These are phyloP conservation scores for Cercophora newfieldiana DNA, from an alignment of 495 filamentous ascomycete genomes.

Conservation along the genomic window DNA sequence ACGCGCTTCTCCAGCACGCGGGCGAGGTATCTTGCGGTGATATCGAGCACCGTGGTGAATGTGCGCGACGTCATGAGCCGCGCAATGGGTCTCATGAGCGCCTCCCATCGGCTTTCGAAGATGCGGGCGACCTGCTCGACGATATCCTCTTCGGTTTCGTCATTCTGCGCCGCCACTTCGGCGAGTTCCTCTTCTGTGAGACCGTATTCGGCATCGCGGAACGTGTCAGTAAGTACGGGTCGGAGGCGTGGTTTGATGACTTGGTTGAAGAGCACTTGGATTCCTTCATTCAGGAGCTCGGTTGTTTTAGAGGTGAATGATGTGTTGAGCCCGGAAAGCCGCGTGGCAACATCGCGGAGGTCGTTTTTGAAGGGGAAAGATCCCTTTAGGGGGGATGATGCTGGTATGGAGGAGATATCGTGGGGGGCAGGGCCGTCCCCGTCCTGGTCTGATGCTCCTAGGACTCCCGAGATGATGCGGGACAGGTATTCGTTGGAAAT, in stretches of 20 bases:
- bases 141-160: slow-evolving; percentile 53
- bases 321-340: slow-evolving; percentile 66
- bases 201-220: slow-evolving; percentile 86
- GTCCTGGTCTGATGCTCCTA: slow-evolving; percentile 42
- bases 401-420: slow-evolving; percentile 18
- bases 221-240: slow-evolving; percentile 81
- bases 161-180: slow-evolving; percentile 48
- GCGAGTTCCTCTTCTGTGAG: slow-evolving; percentile 52
- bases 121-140: slow-evolving; percentile 65
- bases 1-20: slow-evolving; percentile 84
- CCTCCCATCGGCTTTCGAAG: slow-evolving; percentile 82
- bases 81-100: slow-evolving; percentile 76
- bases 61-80: slow-evolving; percentile 75
- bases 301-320: slow-evolving; percentile 73
- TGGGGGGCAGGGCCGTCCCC: background rate
- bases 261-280: slow-evolving; percentile 81
- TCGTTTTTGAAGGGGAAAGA: slow-evolving; percentile 80
- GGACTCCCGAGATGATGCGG: slow-evolving; percentile 73
- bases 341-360: slow-evolving; percentile 61
- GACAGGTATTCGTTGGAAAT: slow-evolving; percentile 83
- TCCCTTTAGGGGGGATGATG: slow-evolving; percentile 49
- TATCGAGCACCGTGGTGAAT: slow-evolving; percentile 68
- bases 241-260: slow-evolving; percentile 84
- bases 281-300: slow-evolving; percentile 80
- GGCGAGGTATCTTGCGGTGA: slow-evolving; percentile 70